Evolutionary conservation across 2,329 filamentous ascomycete genomes (phyloP).

Genomic region (Pseudogymnoascus sp.): DNA sequence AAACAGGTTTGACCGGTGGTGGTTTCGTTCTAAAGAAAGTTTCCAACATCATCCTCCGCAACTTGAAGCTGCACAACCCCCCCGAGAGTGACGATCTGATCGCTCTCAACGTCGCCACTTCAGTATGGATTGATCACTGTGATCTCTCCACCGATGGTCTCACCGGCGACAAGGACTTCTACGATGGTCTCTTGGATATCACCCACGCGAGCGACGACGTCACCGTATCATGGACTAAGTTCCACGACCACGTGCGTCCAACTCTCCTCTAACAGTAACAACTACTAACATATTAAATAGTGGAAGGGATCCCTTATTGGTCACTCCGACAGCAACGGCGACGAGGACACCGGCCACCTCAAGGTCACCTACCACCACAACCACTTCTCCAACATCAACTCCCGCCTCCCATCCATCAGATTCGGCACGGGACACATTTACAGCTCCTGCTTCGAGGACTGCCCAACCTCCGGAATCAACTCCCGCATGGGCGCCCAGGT

Average conservation of each 20-base stretch:
- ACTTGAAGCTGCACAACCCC: conserved; percentile 43
- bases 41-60: conserved; percentile 49
- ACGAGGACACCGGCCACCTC: conserved; percentile 53
- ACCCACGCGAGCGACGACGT: conserved; percentile 56
- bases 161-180: conserved; percentile 58
- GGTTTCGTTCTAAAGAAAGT: conserved; percentile 37
- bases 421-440: conserved; percentile 59
- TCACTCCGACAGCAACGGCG: conserved; percentile 50
- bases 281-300: background rate
- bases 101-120: conserved; percentile 40
- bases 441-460: conserved; percentile 41
- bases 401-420: conserved; percentile 52
- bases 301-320: conserved; percentile 53
- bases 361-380: conserved; percentile 60
- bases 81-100: conserved; percentile 41
- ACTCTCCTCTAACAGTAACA: background rate
- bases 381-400: conserved; percentile 56
- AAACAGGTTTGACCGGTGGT: conserved; percentile 33
- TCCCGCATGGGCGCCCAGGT: conserved; percentile 48
- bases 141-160: conserved; percentile 51
- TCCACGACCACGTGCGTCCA: conserved; percentile 42
- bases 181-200: conserved; percentile 57
- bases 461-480: conserved; percentile 45
- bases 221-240: conserved; percentile 42
- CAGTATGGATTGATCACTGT: conserved; percentile 61